Evolutionary conservation across 2,329 filamentous ascomycete species (phyloP).

Genomic region (Pestalotiopsis sp.): DNA sequence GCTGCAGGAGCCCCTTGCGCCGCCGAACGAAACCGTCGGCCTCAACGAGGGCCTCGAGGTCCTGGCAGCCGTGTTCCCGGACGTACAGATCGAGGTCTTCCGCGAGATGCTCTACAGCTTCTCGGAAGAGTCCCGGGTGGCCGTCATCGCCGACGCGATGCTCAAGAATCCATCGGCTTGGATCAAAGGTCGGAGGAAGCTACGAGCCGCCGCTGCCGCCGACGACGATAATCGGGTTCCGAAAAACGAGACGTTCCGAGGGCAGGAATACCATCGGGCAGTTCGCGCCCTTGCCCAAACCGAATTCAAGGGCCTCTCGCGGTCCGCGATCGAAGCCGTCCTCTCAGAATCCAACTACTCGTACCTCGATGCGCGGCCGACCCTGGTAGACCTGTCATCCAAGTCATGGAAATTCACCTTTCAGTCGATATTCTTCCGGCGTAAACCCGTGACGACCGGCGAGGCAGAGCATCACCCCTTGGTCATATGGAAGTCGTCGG

Average conservation of each 20-base stretch:
- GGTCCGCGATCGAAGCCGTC: conserved; percentile 74
- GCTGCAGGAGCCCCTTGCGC: conserved; percentile 45
- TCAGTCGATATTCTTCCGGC: conserved; percentile 67
- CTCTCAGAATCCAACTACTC: conserved; percentile 80
- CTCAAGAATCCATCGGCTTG: conserved; percentile 70
- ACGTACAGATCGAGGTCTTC: conserved; percentile 80
- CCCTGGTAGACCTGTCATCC: conserved; percentile 66
- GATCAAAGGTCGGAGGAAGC: conserved; percentile 67
- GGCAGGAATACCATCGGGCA: conserved; percentile 65
- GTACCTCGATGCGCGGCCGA: conserved; percentile 70
- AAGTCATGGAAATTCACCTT: conserved; percentile 79
- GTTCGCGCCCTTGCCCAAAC: conserved; percentile 67
- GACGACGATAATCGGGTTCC: conserved; percentile 43
- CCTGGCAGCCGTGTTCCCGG: conserved; percentile 72
- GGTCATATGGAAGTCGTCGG: conserved; percentile 59
- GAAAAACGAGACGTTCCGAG: conserved; percentile 66
- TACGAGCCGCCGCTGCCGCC: conserved; percentile 25
- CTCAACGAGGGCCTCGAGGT: conserved; percentile 70
- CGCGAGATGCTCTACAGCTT: conserved; percentile 77
- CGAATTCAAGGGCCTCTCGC: conserved; percentile 74
- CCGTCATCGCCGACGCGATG: conserved; percentile 75
- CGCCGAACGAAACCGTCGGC: conserved; percentile 61
- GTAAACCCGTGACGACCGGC: conserved; percentile 54
- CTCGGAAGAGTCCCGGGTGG: conserved; percentile 73
- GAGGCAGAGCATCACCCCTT: conserved; percentile 62